These are phyloP conservation scores for Umbelopsis sp. DNA, from an alignment of 371 early-diverging fungal species.

Conservation along the genomic window DNA sequence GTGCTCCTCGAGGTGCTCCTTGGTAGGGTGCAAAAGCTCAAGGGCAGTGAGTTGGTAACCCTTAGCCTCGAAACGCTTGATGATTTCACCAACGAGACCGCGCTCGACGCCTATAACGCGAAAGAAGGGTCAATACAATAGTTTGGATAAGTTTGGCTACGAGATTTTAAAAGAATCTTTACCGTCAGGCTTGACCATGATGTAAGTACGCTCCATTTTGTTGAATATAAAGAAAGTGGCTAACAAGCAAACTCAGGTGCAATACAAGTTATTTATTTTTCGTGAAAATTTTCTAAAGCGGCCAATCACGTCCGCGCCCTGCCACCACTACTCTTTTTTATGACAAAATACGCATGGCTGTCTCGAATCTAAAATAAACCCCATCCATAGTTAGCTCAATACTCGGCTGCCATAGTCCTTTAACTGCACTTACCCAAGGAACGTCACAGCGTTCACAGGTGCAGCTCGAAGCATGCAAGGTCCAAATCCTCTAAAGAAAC, in stretches of 20 bases:
- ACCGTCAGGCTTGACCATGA: constrained; percentile 74
- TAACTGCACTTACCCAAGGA: constrained; percentile 55
- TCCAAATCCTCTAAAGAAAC: constrained; percentile 85
- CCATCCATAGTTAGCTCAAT: background rate
- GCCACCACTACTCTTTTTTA: background rate
- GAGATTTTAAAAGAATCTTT: constrained; percentile 16
- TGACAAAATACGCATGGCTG: constrained; percentile 51
- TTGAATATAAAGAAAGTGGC: constrained; percentile 19
- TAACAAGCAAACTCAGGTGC: constrained; percentile 7
- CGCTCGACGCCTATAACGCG: constrained; percentile 75
- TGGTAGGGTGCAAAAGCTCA: constrained; percentile 78
- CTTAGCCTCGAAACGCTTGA: constrained; percentile 92
- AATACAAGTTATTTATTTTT: constrained; percentile 1
- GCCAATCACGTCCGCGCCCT: constrained; percentile 8
- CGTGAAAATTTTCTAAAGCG: constrained; percentile 9
- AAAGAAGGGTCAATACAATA: constrained; percentile 4
- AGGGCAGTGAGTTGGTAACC: constrained; percentile 88
- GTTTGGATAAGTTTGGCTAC: background rate
- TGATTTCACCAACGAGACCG: constrained; percentile 95
- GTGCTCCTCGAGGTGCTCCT: constrained; percentile 91
- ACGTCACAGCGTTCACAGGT: constrained; percentile 87
- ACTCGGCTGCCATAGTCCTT: background rate
- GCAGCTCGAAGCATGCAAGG: constrained; percentile 90
- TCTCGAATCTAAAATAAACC: constrained; percentile 41
- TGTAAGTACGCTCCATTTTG: constrained; percentile 82